Conservation (phyloP, 495 filamentous ascomycete genomes). For the Penicillium riverlandense region DNA sequence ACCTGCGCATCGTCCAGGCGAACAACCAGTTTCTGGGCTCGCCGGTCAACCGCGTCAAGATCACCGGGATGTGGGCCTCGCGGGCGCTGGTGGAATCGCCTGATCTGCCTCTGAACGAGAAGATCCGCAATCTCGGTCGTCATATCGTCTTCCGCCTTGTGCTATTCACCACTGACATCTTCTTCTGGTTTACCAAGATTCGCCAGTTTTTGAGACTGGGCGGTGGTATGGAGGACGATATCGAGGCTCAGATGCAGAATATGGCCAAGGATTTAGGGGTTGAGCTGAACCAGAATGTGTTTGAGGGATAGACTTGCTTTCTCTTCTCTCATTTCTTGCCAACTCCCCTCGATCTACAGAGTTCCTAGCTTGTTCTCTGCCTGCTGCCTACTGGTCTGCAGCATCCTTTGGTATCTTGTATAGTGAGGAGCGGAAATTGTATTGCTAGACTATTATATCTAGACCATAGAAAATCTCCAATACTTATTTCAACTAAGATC, state of each 20-base stretch:
- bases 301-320: slow-evolving; percentile 57
- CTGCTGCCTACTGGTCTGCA: too few relatives aligned
- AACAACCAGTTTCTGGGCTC: slow-evolving; percentile 83
- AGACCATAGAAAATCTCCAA: too few relatives aligned
- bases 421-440: too few relatives aligned
- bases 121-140: slow-evolving; percentile 50
- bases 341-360: background rate
- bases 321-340: background rate
- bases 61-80: slow-evolving; percentile 86
- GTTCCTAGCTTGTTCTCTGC: too few relatives aligned
- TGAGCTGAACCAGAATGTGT: slow-evolving; percentile 78
- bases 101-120: slow-evolving; percentile 49
- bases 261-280: slow-evolving; percentile 90
- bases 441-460: too few relatives aligned
- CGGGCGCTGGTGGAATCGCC: slow-evolving; percentile 65
- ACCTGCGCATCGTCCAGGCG: slow-evolving; percentile 84
- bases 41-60: slow-evolving; percentile 91
- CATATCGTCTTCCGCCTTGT: slow-evolving; percentile 78
- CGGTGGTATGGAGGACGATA: slow-evolving; percentile 86
- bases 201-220: slow-evolving; percentile 67
- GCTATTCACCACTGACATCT: slow-evolving; percentile 68
- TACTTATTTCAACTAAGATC: too few relatives aligned
- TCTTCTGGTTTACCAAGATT: slow-evolving; percentile 74
- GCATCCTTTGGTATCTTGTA: too few relatives aligned
- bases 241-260: slow-evolving; percentile 75